Base-by-base conservation (phyloP, 345 rosid species). In the Pistacia atlantica region DNA sequence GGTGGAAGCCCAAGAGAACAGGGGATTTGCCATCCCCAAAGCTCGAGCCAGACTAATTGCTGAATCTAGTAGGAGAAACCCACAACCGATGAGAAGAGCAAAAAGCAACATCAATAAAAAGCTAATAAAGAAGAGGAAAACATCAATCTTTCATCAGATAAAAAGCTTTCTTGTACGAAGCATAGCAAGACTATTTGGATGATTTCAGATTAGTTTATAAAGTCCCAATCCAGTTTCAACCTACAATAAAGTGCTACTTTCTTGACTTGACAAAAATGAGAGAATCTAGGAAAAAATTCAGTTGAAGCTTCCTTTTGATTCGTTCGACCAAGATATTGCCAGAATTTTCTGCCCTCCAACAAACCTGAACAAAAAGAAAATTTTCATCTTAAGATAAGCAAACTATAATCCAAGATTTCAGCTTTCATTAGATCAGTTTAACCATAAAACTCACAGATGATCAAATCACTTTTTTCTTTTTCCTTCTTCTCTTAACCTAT, bases 61-160 rank as follows among this genome's bases (percentile, higher is more conserved):
- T 11, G 77, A 72, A 38, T 56, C 75, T 5, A 73, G 59, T 16
- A 9, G 31, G 17, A 60, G 71, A 67, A 69, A 65, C 14, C 69
- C 57, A 31, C 48, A 2, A 28, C 20, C 18, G 67, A 62, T 22
- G 12, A 80, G 73, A 58, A 71, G 82, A 71, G 28, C 73, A 28
- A 73, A 20, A 17, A 72, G 78, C n/a, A 65, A 65, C 35, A 59
- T 62, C 46, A 82, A 57, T 57, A 56, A 66, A 67, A 69, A 13
- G 51, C 8, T 33, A 42, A 57, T 18, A 22, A 59, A 66, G 80
- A 81, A 72, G 72, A 78, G 76, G 65, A 75, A 76, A 73, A 14
- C 63, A 69, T 81, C 85, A 0, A 31, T 82, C 55, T 75, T 86
- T 25, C 57, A 16, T 5, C 65, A 71, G 66, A 67, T 90, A 8